Evolutionary conservation across 2,329 filamentous ascomycete species (phyloP), one percentile per base, ranked within the genome.

Genomic region (Calonectria henricotiae): DNA sequence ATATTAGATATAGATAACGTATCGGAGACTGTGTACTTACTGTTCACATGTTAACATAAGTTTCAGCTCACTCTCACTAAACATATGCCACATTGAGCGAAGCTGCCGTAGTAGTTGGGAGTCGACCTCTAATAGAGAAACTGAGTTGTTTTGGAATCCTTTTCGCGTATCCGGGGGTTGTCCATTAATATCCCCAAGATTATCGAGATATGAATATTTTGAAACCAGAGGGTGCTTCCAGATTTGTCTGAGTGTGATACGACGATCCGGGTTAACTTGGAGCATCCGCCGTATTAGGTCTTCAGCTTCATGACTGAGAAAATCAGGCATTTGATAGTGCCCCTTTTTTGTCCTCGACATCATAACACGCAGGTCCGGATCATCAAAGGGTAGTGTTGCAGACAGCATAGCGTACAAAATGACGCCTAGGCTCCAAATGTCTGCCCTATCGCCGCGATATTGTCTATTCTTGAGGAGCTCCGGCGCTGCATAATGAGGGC

Each of bases 401-500:
- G 93, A 93, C 25, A 99, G 87, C 84, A 97, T 91, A 12, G 95
- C 95, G 80, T 93, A 99, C 0, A 99, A 85, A 67, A 97, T 95
- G 55, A 97, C 93, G 1, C 95, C 95, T 81, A 95, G 91, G 80
- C 95, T 98, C 96, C 96, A 99, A 58, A 98, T 93, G 78, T 99
- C 96, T 8, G 94, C 94, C 78, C 91, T 92, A 64, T 94, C 93
- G 12, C 96, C 96, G 66, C 92, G 91, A 80, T 99, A 99, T 47
- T 89, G 89, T 41, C 88, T 87, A 46, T 92, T 92, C 74, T 90
- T 90, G 71, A 98, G 92, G 39, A 99, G 90, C 80, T 99, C 96
- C 0, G 96, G 96, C 0, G 96, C 95, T 20, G 96, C 96, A 78
- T 99, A 99, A 82, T 98, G 96, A 25, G 96, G 96, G 73, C 96